Conservation (phyloP, 495 filamentous ascomycete genomes). For the Tirmania nivea region DNA sequence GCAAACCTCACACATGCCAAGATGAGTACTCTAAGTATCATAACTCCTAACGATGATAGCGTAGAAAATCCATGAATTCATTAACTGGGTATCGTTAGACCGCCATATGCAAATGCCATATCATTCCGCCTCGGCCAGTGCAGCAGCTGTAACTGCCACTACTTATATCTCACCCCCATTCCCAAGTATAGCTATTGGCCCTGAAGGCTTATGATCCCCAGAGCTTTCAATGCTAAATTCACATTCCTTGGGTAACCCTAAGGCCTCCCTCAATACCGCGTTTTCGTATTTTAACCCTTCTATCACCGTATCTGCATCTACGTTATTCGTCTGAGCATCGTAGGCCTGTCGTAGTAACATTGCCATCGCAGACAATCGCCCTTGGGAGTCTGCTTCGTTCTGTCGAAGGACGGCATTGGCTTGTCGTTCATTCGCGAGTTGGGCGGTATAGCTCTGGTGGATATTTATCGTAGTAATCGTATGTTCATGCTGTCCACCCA, state of each 20-base stretch:
- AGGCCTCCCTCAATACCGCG: constrained; percentile 11
- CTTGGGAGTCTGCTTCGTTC: constrained; percentile 15
- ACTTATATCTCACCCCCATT: too few species aligned
- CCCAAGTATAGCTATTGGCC: too few species aligned
- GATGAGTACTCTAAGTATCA: too few species aligned
- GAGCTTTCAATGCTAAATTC: too few species aligned
- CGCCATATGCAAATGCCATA: too few species aligned
- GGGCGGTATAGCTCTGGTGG: constrained; percentile 19
- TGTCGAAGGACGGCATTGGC: constrained; percentile 15
- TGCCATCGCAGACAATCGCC: constrained; percentile 11
- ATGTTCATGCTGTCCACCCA: constrained; percentile 15
- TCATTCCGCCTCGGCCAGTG: too few species aligned
- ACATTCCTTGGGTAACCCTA: constrained; percentile 13
- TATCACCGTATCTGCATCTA: constrained; percentile 17
- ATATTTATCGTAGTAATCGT: constrained; percentile 19
- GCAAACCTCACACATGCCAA: too few species aligned
- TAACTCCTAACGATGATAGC: too few species aligned
- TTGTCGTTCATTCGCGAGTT: constrained; percentile 14
- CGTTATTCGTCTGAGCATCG: constrained; percentile 5
- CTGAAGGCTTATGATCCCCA: too few species aligned
- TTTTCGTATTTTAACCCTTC: constrained; percentile 18
- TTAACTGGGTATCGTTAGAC: too few species aligned
- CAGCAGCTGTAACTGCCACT: too few species aligned
- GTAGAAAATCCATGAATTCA: too few species aligned
- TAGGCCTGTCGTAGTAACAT: constrained; percentile 16